Base-by-base conservation (phyloP, 805 yeast genomes). In the Saccharomycopsis vini region DNA sequence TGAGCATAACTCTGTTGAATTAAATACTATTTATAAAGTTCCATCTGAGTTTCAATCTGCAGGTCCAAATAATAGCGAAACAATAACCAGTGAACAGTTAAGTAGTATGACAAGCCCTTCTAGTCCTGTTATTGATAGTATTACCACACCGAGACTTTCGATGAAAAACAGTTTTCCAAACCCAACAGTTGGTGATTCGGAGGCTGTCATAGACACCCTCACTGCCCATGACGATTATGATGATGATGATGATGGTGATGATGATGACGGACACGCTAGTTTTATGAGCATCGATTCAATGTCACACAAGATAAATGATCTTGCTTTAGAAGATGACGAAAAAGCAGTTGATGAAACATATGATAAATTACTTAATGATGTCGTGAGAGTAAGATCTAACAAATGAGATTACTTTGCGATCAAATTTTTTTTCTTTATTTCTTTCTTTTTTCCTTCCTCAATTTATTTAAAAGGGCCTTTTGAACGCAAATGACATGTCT, bases 331-430 rank as follows among this genome's bases (percentile, higher is more conserved):
- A 16, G 52, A 46, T 16, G 43, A 40, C 9, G 54, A 55, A 37
- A 54, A 53, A 19, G 89, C 71, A 3, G 84, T 81, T n/a, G 81
- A 79, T 56, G 83, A 79, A 54, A 82, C 77, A 3, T 82, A 81
- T 54, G 90, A 82, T 50, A 79, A 79, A 56, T 61, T 82, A 38
- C 64, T 82, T 55, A 79, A 81, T 52, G 80, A 80, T 53, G 77
- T 82, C 24, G 76, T 79, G 22, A 66, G 77, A 40, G 84, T 76
- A 12, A 66, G 86, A 51, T 75, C 80, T 2, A 77, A 74, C 50
- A 67, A 60, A 43, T 50, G 28, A 43, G 7, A 10, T 5, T 37
- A n/a, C 21, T 26, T 9, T 32, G 29, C 12, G n/a, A n/a, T n/a
- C n/a, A n/a, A 9, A 26, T 26, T 26, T 26, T 26, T 12, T 26